Conservation (phyloP, 2,329 filamentous ascomycete species). For the Huntiella omanensis region DNA sequence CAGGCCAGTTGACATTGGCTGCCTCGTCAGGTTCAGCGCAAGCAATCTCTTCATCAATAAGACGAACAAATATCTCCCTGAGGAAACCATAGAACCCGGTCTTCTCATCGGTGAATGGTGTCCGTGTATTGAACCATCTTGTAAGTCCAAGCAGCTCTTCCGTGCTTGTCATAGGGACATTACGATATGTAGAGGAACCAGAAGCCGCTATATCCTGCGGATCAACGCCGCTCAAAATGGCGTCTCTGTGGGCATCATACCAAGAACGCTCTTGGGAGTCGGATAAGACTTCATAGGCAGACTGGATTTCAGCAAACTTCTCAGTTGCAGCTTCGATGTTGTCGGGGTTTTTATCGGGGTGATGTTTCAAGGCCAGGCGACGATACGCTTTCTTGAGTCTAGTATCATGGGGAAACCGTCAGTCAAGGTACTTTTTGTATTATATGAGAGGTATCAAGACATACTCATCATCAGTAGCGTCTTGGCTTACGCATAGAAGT, state of each 20-base stretch:
- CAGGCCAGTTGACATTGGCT: slow-evolving; percentile 53
- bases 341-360: slow-evolving; percentile 84
- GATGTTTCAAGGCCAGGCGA: slow-evolving; percentile 74
- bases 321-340: slow-evolving; percentile 68
- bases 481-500: slow-evolving; percentile 52
- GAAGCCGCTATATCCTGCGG: slow-evolving; percentile 21
- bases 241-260: slow-evolving; percentile 89
- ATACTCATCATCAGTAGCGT: slow-evolving; percentile 66
- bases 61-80: slow-evolving; percentile 55
- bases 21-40: slow-evolving; percentile 39
- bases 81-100: slow-evolving; percentile 73
- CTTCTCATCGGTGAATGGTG: slow-evolving; percentile 64
- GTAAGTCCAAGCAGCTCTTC: slow-evolving; percentile 65
- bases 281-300: slow-evolving; percentile 88
- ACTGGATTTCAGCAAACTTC: slow-evolving; percentile 78
- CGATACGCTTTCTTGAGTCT: slow-evolving; percentile 91
- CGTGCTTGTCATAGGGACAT: slow-evolving; percentile 58
- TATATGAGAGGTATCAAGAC: slow-evolving; percentile 13
- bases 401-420: neutral
- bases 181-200: slow-evolving; percentile 41
- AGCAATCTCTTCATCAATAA: slow-evolving; percentile 62
- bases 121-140: slow-evolving; percentile 56
- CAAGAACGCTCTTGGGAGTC: slow-evolving; percentile 90
- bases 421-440: neutral
- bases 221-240: slow-evolving; percentile 54